A percentile compares a stretch with the other conserved stretches of the same genome.
phyloP scores from a whole-genome alignment of 1,139 yeast species.

The Scheffersomyces quercinus region DNA sequence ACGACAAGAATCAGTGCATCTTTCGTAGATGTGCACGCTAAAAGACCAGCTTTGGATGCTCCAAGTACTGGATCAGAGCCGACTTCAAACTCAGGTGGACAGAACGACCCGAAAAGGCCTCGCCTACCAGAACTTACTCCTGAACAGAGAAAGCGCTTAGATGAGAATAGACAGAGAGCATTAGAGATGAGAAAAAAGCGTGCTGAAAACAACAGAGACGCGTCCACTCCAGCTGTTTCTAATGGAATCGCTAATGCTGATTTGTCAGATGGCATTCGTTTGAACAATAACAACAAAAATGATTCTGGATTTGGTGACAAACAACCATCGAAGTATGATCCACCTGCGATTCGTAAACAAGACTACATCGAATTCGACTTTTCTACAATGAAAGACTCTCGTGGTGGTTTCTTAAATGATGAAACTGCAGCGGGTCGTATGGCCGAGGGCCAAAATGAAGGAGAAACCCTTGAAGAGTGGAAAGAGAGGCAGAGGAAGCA shows the following conservation, averaged over 20 bases:
- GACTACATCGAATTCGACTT: conserved; percentile 93
- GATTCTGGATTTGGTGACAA: conserved; percentile 2
- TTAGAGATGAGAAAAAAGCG: conserved; percentile 40
- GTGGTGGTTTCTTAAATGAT: conserved; percentile 78
- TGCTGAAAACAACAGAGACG: conserved; percentile 10
- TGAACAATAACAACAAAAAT: conserved; percentile 16
- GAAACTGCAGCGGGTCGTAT: conserved; percentile 26
- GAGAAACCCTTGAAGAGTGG: conserved; percentile 74
- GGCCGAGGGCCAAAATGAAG: conserved; percentile 17
- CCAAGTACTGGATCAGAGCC: background rate
- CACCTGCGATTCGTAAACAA: conserved; percentile 51
- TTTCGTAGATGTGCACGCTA: conserved; percentile 11
- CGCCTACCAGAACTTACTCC: conserved; percentile 38
- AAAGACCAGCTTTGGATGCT: conserved; percentile 2
- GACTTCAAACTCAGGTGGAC: no score
- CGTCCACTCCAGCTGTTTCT: background rate
- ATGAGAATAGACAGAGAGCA: conserved; percentile 60
- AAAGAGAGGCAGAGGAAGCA: conserved; percentile 55
- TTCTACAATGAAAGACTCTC: conserved; percentile 82
- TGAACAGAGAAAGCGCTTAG: conserved; percentile 54
- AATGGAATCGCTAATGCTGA: conserved; percentile 2
- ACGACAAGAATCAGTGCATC: conserved; percentile 10
- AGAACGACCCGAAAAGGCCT: conserved; percentile 15
- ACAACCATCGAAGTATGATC: conserved; percentile 18
- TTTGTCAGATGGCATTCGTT: conserved; percentile 10